phyloP scores from a whole-genome alignment of 1,139 yeast genomes.

The Kodamaea plutei region DNA sequence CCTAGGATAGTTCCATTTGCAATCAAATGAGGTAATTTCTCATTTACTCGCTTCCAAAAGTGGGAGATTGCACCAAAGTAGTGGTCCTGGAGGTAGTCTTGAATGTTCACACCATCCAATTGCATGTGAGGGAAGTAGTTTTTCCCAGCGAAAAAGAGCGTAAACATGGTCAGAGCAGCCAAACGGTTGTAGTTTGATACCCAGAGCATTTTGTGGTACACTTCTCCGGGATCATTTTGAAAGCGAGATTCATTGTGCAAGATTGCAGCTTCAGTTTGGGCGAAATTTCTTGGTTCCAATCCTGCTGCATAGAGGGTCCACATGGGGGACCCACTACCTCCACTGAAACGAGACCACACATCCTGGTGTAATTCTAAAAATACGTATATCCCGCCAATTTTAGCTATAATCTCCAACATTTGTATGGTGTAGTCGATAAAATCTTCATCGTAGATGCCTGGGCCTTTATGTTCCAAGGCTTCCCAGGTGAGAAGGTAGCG shows the following conservation, averaged over 20 bases:
- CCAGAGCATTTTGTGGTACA: constrained; percentile 93
- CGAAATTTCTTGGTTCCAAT: constrained; percentile 67
- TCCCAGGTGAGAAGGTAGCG: constrained; percentile 88
- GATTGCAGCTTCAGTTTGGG: constrained; percentile 67
- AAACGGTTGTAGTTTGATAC: constrained; percentile 78
- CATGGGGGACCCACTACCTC: constrained; percentile 95
- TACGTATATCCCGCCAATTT: constrained; percentile 73
- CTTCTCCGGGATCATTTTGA: constrained; percentile 20
- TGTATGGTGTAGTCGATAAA: constrained; percentile 68
- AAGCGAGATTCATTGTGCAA: constrained; percentile 54
- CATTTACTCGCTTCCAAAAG: constrained; percentile 49
- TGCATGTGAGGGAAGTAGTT: constrained; percentile 66
- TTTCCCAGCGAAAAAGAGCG: constrained; percentile 77
- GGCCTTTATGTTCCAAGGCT: constrained; percentile 85
- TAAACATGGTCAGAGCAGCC: constrained; percentile 79
- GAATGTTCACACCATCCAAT: constrained; percentile 71
- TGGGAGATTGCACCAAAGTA: constrained; percentile 53
- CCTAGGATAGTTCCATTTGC: constrained; percentile 59
- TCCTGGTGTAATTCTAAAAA: constrained; percentile 91
- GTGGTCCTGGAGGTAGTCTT: constrained; percentile 67
- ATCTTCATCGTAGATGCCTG: constrained; percentile 76
- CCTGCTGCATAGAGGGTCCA: constrained; percentile 98
- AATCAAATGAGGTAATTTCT: constrained; percentile 50
- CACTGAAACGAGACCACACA: constrained; percentile 85
- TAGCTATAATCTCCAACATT: constrained; percentile 53